A percentile compares a stretch with the other conserved stretches of the same genome.
phyloP scores from a whole-genome alignment of 306 rosid species.

The Prunus mume region DNA sequence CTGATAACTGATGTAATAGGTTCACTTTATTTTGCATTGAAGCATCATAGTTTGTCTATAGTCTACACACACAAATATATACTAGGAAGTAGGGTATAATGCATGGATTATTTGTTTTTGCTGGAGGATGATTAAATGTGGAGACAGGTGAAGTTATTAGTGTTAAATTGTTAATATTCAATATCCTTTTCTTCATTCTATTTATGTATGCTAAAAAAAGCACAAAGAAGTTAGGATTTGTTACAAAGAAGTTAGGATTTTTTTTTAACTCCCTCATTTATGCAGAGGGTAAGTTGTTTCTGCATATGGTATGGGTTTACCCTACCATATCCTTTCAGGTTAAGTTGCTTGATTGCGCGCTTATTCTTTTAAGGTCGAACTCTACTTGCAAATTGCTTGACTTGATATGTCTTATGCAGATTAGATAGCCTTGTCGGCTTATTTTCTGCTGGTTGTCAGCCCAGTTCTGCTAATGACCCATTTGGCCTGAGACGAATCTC shows the following conservation, averaged over 20 bases:
- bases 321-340: not conserved
- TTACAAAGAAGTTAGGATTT: not conserved
- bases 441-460: slow-evolving; percentile 93
- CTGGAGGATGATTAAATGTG: not conserved
- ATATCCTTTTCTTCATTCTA: not conserved
- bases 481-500: slow-evolving; percentile 92
- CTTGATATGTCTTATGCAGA: slow-evolving; percentile 50
- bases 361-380: not conserved
- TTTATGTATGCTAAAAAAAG: not conserved
- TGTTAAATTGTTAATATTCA: not conserved
- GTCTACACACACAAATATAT: not conserved
- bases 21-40: slow-evolving; percentile 17
- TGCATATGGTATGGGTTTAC: not conserved
- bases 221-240: not conserved
- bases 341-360: not conserved
- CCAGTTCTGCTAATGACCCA: slow-evolving; percentile 84
- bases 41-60: not conserved
- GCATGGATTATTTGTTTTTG: not conserved
- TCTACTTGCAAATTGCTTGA: slow-evolving; percentile 18
- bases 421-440: slow-evolving; percentile 93
- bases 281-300: not conserved
- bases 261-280: not conserved
- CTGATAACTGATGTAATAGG: not conserved
- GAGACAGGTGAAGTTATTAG: not conserved
- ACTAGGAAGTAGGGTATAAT: not conserved